Base-by-base conservation (phyloP, 2,329 filamentous ascomycete genomes). In the Xylariaceae sp. region DNA sequence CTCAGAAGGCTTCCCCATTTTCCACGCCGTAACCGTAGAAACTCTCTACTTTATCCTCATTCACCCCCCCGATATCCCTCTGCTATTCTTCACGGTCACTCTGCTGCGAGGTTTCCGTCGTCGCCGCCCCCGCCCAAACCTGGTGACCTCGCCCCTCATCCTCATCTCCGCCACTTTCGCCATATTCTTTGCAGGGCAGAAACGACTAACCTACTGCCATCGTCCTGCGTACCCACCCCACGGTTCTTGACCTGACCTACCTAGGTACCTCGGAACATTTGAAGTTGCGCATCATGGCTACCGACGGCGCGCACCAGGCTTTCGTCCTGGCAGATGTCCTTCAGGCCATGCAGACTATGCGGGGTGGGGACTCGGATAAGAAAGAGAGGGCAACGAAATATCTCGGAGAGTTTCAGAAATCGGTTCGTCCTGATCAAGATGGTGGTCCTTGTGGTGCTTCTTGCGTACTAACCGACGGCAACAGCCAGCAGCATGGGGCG, bases 351-450 rank as follows among this genome's bases (percentile, higher is more conserved):
- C 78, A 82, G 60, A 92, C 89, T 48, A 95, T 98, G 89, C 83
- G 88, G 61, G 85, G 83, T 66, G 84, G 81, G 52, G 81, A 90
- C 59, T 78, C 84, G 57, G 76, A 83, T 50, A 79, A 85, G 59
- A 97, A 97, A 71, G 83, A 84, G 62, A 84, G 88, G 64, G 89
- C 88, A 44, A 89, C 96, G 60, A 81, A 90, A 61, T 98, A 83
- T 62, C 74, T 98, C 44, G 86, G 94, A 67, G 82, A 80, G 54
- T 98, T 97, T 67, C 92, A 98, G 76, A 98, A 98, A 78, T 97
- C 92, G 64, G 90, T 95, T 66, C 53, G 83, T 76, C 36, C 21
- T 37, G 9, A 43, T 34, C 42, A 41, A 43, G 52, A 29, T 9
- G 16, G 7, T n/a, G 15, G 18, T 2, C 6, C 9, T n/a, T 12